Evolutionary conservation across 352 stramenopile species (phyloP).

Genomic region (Aphanomyces euteiches): DNA sequence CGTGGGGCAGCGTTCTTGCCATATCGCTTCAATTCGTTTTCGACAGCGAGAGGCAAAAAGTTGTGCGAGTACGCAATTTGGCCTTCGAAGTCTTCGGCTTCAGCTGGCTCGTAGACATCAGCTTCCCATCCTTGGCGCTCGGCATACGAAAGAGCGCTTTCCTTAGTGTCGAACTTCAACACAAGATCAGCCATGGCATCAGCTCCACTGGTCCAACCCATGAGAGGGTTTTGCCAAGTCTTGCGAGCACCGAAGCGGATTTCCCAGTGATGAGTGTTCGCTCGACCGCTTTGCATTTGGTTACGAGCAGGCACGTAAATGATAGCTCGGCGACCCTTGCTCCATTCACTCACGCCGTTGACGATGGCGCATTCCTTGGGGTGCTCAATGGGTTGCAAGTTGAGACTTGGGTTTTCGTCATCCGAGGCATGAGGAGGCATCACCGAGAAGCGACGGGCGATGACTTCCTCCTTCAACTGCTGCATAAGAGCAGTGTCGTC

Average conservation of each 20-base stretch:
- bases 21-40: conserved; percentile 73
- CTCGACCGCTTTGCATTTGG: conserved; percentile 81
- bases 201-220: conserved; percentile 90
- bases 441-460: conserved; percentile 38
- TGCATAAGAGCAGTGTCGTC: conserved; percentile 24
- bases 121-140: conserved; percentile 88
- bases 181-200: conserved; percentile 84
- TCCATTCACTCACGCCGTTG: conserved; percentile 61
- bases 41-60: conserved; percentile 69
- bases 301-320: conserved; percentile 73
- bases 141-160: conserved; percentile 71
- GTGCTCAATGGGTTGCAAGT: conserved; percentile 52
- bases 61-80: conserved; percentile 86
- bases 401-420: conserved; percentile 44
- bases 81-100: conserved; percentile 60
- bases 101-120: conserved; percentile 74
- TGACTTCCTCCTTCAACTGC: conserved; percentile 12
- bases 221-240: conserved; percentile 91
- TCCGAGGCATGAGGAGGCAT: conserved; percentile 59
- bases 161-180: conserved; percentile 86
- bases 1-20: conserved; percentile 71
- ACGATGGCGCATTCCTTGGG: conserved; percentile 61
- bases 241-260: conserved; percentile 62
- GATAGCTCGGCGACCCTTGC: conserved; percentile 49
- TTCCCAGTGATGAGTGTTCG: conserved; percentile 83